Base-by-base conservation (phyloP, 106 monocot genomes). In the Agapanthus africanus region DNA sequence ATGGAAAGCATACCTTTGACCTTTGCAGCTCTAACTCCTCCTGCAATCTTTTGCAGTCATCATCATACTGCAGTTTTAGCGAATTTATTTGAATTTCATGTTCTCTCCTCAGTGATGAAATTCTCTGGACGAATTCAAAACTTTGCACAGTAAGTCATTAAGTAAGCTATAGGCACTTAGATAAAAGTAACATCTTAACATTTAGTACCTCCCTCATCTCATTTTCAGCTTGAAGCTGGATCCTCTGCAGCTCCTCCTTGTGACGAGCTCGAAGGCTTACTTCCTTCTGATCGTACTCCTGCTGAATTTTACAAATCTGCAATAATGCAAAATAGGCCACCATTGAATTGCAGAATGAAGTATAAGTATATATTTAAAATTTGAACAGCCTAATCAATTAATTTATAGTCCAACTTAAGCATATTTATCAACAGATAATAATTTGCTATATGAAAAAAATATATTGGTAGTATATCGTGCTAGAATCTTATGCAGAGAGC, bases 61-160 rank as follows among this genome's bases (percentile, higher is more conserved):
- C 99, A 49, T 99, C 93, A 77, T 85, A 79, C 40, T 90, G 76
- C 71, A 87, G 76, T 57, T 73, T 93, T 63, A 93, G 60, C 54
- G 83, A 74, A 79, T 85, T 78, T 30, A 90, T 79, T 71, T 99
- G 99, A 71, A 99, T 79, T 74, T 99, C 99, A 69, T 99, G 90
- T 67, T 99, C 99, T 81, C 87, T 99, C 71, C 87, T 85, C 44
- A 93, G 70, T 40, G 71, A 82, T 71, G 82, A 75, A 66, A 68
- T 74, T 83, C 60, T 93, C 99, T 99, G 69, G 25, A 68, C 59
- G 18, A 25, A 76, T 52, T 50, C 16, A 72, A 37, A 51, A 23
- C 18, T 31, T 27, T 3, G 33, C 37, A 40, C 9, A 72, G 46
- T 28, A 37, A 54, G 19, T 31, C 30, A 54, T 6, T 52, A 5